Evolutionary conservation across 2,329 filamentous ascomycete species (phyloP), one percentile per base, ranked within the genome.

Genomic region (Chalaropsis thielavioides): DNA sequence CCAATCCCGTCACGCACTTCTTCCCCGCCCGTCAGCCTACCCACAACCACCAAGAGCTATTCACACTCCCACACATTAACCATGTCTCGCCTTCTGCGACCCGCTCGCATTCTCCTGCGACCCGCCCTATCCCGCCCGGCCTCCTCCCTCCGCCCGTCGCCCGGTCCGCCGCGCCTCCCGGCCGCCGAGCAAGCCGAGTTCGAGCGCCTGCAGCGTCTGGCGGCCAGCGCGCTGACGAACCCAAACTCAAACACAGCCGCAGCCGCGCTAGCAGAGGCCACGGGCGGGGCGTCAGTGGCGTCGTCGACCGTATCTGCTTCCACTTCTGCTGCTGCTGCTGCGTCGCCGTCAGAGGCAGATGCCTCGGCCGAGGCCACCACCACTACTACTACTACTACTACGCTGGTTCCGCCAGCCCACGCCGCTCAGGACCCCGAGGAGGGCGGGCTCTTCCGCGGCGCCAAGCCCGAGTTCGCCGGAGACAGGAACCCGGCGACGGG

Each of bases 401-500:
- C n/a, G n/a, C n/a, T n/a, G n/a, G n/a, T n/a, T n/a, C n/a, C n/a
- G n/a, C n/a, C n/a, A n/a, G 76, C 80, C 63, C 79, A 80, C 22
- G 77, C 77, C n/a, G 81, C 80, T 49, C 41, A 44, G 17, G 15
- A 4, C 22, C 22, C n/a, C 7, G 77, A 83, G 61, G 85, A 84
- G 67, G 83, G 86, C 66, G 85, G 90, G 73, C 77, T 92, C 66
- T 80, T 87, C 69, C 79, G 85, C 68, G 92, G 92, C 43, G 87
- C 91, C 54, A 83, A 86, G 71, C 92, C 94, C 1, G 92, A 97
- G 77, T 99, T 99, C 71, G 86, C 92, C 70, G 94, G 94, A 66
- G 92, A 97, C 64, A 81, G 80, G 64, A 97, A 99, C 74, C 94
- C 94, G 2, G 88, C 87, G 79, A 99, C 94, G 1, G 94, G 94